Percentiles rank a stretch among this genome's conserved stretches.
These are phyloP conservation scores for Aspergillus kassunensis DNA, from an alignment of 495 filamentous ascomycete genomes.

Conservation along the genomic window DNA sequence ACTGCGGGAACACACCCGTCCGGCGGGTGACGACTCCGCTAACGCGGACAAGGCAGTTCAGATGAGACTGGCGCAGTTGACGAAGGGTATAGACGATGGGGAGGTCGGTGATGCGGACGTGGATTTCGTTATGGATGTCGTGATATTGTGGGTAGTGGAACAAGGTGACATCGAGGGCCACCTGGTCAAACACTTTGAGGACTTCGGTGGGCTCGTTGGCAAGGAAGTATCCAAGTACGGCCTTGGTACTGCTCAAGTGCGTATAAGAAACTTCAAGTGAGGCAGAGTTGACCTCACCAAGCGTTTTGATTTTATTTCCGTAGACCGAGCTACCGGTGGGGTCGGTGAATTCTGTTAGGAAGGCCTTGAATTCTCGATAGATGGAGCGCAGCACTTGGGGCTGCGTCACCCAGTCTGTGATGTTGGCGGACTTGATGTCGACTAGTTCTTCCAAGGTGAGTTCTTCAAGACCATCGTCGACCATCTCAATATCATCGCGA, in stretches of 20 bases:
- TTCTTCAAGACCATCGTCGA: slow-evolving; percentile 88
- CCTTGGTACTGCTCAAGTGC: slow-evolving; percentile 82
- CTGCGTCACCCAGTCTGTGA: slow-evolving; percentile 92
- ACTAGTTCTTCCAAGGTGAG: slow-evolving; percentile 85
- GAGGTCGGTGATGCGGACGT: slow-evolving; percentile 93
- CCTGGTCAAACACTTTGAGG: slow-evolving; percentile 93
- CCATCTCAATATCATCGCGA: slow-evolving; percentile 82
- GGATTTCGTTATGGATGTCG: slow-evolving; percentile 95
- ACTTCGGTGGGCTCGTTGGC: slow-evolving; percentile 93
- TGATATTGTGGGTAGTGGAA: slow-evolving; percentile 97
- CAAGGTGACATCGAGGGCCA: slow-evolving; percentile 91
- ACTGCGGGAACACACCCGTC: slow-evolving; percentile 95
- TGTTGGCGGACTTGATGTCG: slow-evolving; percentile 88
- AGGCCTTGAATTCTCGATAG: slow-evolving; percentile 93
- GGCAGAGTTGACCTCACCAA: slow-evolving; percentile 95
- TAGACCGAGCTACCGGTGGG: slow-evolving; percentile 85
- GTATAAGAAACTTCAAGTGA: slow-evolving; percentile 94
- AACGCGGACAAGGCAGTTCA: slow-evolving; percentile 94
- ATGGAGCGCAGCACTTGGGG: slow-evolving; percentile 90
- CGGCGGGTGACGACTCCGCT: slow-evolving; percentile 93
- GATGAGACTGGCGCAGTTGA: slow-evolving; percentile 90
- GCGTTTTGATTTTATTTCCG: slow-evolving; percentile 83
- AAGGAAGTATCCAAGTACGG: slow-evolving; percentile 96
- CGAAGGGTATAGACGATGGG: slow-evolving; percentile 96
- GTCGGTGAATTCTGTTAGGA: slow-evolving; percentile 94